phyloP scores from a whole-genome alignment of 1,284 basidiomycete species.

The Fomitopsis schrenkii region DNA sequence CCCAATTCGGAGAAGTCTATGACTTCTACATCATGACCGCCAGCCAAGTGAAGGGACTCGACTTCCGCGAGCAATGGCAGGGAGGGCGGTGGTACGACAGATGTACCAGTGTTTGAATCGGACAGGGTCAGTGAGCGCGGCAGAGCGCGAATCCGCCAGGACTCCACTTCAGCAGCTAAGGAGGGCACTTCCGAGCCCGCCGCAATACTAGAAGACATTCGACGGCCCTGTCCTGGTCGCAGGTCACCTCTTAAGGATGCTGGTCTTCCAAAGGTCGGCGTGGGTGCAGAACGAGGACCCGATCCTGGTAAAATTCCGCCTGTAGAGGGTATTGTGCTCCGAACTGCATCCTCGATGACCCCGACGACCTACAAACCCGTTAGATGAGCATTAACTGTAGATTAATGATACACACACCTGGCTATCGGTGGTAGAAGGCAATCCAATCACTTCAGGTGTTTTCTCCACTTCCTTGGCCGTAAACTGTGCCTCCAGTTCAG shows the following conservation, averaged over 20 bases:
- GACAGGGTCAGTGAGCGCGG: conserved; percentile 24
- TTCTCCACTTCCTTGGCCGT: conserved; percentile 40
- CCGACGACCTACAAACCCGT: conserved; percentile 23
- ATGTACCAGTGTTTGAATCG: conserved; percentile 7
- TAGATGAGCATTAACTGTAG: background rate
- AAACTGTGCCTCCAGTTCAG: conserved; percentile 77
- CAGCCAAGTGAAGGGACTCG: conserved; percentile 41
- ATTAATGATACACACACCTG: conserved; percentile 11
- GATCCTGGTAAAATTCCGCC: background rate
- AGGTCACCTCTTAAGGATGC: conserved; percentile 29
- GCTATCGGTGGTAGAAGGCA: conserved; percentile 13
- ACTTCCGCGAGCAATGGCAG: conserved; percentile 41
- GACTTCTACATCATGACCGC: conserved; percentile 64
- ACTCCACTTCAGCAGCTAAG: conserved; percentile 41
- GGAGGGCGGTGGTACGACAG: conserved; percentile 22
- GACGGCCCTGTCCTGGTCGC: conserved; percentile 24
- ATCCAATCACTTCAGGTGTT: conserved; percentile 9
- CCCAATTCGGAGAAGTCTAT: conserved; percentile 76
- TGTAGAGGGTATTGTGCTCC: conserved; percentile 4
- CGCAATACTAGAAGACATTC: conserved; percentile 22
- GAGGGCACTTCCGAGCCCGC: conserved; percentile 19
- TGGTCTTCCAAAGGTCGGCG: conserved; percentile 21
- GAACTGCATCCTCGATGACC: conserved; percentile 44
- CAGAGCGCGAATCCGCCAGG: conserved; percentile 57
- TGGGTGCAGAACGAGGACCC: conserved; percentile 1